phyloP scores from a whole-genome alignment of 306 rosid species.

The Quercus cerris region DNA sequence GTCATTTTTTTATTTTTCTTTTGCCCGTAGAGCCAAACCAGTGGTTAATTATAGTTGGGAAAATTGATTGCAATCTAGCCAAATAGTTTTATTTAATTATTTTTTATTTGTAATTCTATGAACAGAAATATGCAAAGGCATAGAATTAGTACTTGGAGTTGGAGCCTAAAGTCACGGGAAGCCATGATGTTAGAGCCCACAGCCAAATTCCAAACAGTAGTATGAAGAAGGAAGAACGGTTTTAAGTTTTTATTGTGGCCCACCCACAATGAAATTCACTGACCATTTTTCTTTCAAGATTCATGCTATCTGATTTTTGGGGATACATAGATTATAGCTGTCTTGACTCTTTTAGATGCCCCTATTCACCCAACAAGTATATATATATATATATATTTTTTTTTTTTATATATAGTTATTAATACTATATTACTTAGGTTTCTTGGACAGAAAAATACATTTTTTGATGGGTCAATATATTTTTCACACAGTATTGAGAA shows the following conservation, averaged over 20 bases:
- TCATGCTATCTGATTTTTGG: neutral
- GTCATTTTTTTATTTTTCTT: no score
- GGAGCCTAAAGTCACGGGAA: neutral
- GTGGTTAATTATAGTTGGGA: neutral
- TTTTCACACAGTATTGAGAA: no score
- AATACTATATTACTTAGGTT: no score
- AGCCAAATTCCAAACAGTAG: neutral
- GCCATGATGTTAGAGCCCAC: neutral
- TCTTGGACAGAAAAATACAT: no score
- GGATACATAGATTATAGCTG: no score
- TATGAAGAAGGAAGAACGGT: neutral
- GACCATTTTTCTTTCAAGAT: neutral
- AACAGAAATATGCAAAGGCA: neutral
- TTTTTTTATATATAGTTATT: no score
- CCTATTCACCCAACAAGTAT: no score
- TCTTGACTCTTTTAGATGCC: no score
- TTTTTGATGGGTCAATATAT: no score
- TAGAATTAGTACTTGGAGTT: neutral
- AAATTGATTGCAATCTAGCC: neutral
- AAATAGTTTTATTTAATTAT: neutral
- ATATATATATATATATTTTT: no score
- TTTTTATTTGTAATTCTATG: neutral
- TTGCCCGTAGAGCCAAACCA: neutral
- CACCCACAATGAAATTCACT: neutral
- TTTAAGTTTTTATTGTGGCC: neutral